Evolutionary conservation across 768 basidiomycete genomes (phyloP).

Genomic region (Vararia minispora): DNA sequence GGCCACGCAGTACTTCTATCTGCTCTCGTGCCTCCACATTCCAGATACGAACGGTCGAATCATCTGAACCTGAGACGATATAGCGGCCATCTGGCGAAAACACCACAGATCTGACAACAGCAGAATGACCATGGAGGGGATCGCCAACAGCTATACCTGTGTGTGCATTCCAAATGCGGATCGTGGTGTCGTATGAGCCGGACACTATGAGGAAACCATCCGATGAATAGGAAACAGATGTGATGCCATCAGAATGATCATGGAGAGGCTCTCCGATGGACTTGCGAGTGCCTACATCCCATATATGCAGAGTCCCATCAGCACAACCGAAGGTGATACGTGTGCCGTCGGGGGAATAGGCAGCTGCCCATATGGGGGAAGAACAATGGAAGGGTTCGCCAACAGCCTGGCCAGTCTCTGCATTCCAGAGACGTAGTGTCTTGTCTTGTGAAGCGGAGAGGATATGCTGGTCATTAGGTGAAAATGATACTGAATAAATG

Average conservation of each 20-base stretch:
- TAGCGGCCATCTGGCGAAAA: constrained; percentile 5
- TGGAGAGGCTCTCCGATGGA: background rate
- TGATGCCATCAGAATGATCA: background rate
- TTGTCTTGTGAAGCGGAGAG: constrained; percentile 33
- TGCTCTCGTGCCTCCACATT: background rate
- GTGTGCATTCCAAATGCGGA: background rate
- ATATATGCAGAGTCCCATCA: constrained; percentile 13
- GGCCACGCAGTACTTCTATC: constrained; percentile 1
- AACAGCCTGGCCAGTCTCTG: background rate
- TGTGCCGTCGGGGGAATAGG: constrained; percentile 6
- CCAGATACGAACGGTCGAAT: constrained; percentile 29
- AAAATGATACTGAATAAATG: constrained; percentile 2
- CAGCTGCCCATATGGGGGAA: constrained; percentile 2
- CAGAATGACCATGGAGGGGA: constrained; percentile 1
- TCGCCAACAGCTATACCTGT: background rate
- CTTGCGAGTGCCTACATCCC: background rate
- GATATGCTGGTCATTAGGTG: constrained; percentile 11
- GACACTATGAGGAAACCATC: constrained; percentile 18
- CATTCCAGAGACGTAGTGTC: constrained; percentile 24
- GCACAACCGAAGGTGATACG: constrained; percentile 16
- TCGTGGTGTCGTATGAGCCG: background rate
- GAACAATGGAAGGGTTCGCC: constrained; percentile 2
- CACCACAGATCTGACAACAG: background rate
- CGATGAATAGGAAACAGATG: background rate
- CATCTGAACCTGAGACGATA: constrained; percentile 31